Percentiles rank a stretch among this genome's conserved stretches.
phyloP scores from a whole-genome alignment of 441 rosid species.

The Rhodomyrtus psidioides region DNA sequence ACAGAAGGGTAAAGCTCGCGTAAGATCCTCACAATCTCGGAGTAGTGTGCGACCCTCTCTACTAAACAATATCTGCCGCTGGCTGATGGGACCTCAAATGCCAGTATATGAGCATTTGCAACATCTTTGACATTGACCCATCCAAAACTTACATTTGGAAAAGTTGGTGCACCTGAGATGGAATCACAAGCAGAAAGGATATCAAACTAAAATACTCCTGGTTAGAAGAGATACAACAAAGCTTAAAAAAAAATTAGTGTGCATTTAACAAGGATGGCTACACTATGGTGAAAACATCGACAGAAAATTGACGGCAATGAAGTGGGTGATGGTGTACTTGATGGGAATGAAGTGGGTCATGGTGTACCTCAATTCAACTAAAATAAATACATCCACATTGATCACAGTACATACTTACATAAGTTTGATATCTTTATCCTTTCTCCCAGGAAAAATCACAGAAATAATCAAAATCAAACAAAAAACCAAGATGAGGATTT shows the following conservation, averaged over 20 bases:
- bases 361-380: neutral
- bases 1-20: constrained; percentile 53
- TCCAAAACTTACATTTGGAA: constrained; percentile 49
- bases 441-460: neutral
- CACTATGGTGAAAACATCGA: neutral
- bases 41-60: constrained; percentile 58
- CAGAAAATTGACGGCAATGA: neutral
- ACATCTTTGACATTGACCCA: constrained; percentile 86
- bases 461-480: neutral
- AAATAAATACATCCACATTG: neutral
- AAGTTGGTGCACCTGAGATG: constrained; percentile 51
- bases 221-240: neutral
- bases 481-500: neutral
- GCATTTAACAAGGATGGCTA: neutral
- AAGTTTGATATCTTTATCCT: neutral
- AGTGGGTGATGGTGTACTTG: neutral
- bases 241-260: neutral
- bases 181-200: neutral
- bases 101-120: constrained; percentile 76
- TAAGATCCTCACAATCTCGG: constrained; percentile 45
- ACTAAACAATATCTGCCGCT: constrained; percentile 78
- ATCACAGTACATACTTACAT: neutral
- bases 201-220: neutral
- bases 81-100: constrained; percentile 70
- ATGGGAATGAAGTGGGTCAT: neutral